Evolutionary conservation across 257 asterid species (phyloP).

Genomic region (Ophiorrhiza pumila): DNA sequence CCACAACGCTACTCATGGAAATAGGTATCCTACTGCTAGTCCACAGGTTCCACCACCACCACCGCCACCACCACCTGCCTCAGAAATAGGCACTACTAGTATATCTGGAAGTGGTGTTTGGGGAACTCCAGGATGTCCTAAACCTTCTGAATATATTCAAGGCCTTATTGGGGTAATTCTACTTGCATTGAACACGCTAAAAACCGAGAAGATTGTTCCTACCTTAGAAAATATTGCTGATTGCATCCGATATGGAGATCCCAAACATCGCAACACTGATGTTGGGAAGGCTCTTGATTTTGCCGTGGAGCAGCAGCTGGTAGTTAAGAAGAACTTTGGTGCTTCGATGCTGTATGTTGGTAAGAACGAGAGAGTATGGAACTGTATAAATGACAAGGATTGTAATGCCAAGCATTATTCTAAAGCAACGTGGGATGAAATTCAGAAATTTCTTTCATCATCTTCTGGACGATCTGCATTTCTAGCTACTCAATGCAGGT

Average conservation of each 20-base stretch:
- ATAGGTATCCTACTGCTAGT: conserved; percentile 36
- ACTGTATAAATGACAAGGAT: conserved; percentile 64
- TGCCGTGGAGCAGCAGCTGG: conserved; percentile 83
- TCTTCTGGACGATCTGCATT: conserved; percentile 70
- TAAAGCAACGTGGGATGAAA: conserved; percentile 68
- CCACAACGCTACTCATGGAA: conserved; percentile 39
- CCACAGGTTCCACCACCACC: conserved; percentile 43
- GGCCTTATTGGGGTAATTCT: conserved; percentile 74
- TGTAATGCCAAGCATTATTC: conserved; percentile 49
- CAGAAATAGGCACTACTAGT: conserved; percentile 35
- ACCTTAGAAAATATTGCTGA: conserved; percentile 72
- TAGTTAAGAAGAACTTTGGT: conserved; percentile 60
- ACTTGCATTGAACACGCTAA: conserved; percentile 78
- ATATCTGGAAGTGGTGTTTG: conserved; percentile 40
- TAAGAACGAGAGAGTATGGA: conserved; percentile 82
- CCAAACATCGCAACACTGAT: conserved; percentile 65
- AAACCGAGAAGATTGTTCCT: conserved; percentile 78
- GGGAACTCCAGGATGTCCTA: conserved; percentile 71
- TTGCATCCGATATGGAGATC: conserved; percentile 73
- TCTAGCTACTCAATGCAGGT: conserved; percentile 76
- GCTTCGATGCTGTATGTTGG: conserved; percentile 58
- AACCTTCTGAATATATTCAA: conserved; percentile 68
- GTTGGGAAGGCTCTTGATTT: conserved; percentile 76
- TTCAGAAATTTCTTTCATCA: conserved; percentile 70
- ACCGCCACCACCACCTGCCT: conserved; percentile 25